Percentiles rank a stretch among this genome's conserved stretches.
phyloP scores from a whole-genome alignment of 306 rosid genomes.

The Spatholobus suberectus region DNA sequence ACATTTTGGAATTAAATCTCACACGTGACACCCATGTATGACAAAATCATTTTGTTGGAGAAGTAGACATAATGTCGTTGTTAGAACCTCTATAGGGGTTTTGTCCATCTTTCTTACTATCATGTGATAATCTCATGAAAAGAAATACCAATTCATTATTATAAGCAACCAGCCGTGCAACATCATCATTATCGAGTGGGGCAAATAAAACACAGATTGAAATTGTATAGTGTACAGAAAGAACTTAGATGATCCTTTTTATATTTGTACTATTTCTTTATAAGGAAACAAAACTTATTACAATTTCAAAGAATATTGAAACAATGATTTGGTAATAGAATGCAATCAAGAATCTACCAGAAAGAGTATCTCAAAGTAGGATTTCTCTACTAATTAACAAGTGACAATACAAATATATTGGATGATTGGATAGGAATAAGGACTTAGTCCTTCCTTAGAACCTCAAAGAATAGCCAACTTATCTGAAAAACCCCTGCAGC shows the following conservation, averaged over 20 bases:
- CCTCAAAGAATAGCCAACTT: slow-evolving; percentile 25
- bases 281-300: slow-evolving; percentile 31
- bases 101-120: background rate
- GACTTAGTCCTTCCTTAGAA: slow-evolving; percentile 23
- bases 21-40: background rate
- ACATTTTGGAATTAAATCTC: background rate
- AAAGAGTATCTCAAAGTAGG: slow-evolving; percentile 24
- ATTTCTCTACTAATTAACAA: slow-evolving; percentile 3
- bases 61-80: background rate
- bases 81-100: background rate
- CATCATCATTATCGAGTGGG: background rate
- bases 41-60: slow-evolving; percentile 2
- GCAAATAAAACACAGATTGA: background rate
- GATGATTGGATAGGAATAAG: background rate
- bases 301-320: slow-evolving; percentile 40
- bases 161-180: background rate
- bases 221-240: background rate
- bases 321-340: slow-evolving; percentile 27
- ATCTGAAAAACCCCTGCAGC: slow-evolving; percentile 17
- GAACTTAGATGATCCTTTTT: background rate
- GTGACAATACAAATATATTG: slow-evolving; percentile 29
- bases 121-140: background rate
- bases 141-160: background rate
- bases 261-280: slow-evolving; percentile 19
- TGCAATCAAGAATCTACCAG: slow-evolving; percentile 17